A percentile compares a stretch with the other conserved stretches of the same genome.
These are phyloP conservation scores for Aeminium ludgeri DNA, from an alignment of 495 filamentous ascomycete genomes.

Conservation along the genomic window DNA sequence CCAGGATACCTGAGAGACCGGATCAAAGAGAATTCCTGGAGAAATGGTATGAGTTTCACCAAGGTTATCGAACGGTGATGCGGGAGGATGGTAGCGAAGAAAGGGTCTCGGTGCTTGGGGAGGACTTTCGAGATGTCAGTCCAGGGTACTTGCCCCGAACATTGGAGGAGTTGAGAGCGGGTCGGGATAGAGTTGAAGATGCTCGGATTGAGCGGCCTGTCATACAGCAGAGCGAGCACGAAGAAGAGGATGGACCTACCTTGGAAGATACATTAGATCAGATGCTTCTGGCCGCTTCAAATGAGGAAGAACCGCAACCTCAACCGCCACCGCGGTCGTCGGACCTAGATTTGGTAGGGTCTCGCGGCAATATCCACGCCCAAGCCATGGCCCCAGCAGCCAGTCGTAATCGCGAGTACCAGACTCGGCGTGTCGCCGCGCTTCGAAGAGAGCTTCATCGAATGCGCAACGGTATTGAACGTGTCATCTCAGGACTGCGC, in stretches of 20 bases:
- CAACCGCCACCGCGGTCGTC: neutral
- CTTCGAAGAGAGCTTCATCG: conserved; percentile 18
- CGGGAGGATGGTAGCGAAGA: conserved; percentile 23
- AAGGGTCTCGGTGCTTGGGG: conserved; percentile 25
- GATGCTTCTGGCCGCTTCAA: conserved; percentile 19
- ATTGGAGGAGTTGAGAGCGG: conserved; percentile 21
- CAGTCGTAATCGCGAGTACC: conserved; percentile 13
- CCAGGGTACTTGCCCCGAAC: conserved; percentile 27
- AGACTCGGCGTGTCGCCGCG: conserved; percentile 16
- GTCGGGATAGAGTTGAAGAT: conserved; percentile 7
- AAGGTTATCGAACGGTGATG: conserved; percentile 25
- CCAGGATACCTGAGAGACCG: conserved; percentile 26
- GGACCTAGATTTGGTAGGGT: neutral
- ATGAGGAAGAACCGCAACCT: conserved; percentile 7
- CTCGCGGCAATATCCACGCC: conserved; percentile 5
- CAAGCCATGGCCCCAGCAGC: conserved; percentile 8
- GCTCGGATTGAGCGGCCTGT: neutral
- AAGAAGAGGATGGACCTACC: conserved; percentile 12
- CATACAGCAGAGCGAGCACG: neutral
- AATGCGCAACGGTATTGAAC: conserved; percentile 19
- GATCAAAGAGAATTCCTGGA: conserved; percentile 28
- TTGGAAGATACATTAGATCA: conserved; percentile 23
- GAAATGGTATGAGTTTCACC: conserved; percentile 29
- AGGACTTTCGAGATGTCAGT: conserved; percentile 26
- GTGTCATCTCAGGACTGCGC: conserved; percentile 17